These are phyloP conservation scores for Boletus edulis DNA, from an alignment of 768 basidiomycete genomes.

Conservation along the genomic window DNA sequence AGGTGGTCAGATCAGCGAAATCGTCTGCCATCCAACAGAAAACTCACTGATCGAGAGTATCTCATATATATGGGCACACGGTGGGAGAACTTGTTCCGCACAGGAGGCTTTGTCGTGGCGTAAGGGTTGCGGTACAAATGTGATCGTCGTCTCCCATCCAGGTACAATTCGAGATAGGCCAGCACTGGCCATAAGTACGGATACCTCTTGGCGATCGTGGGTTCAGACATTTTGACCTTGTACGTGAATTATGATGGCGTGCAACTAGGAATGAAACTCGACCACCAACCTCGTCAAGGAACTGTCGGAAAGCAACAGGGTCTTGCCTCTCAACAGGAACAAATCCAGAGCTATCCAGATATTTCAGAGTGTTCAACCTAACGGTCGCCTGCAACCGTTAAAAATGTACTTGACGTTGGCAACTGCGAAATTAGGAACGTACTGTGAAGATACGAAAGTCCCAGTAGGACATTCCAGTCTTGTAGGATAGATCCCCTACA, in stretches of 20 bases:
- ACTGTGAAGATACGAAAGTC: slow-evolving; percentile 6
- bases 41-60: slow-evolving; percentile 5
- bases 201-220: slow-evolving; percentile 12
- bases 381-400: neutral
- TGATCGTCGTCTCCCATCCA: neutral
- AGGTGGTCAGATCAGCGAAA: neutral
- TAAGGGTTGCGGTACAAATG: too few species aligned
- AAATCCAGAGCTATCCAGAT: neutral
- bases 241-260: neutral
- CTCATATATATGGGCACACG: slow-evolving; percentile 11
- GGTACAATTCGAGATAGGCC: slow-evolving; percentile 14
- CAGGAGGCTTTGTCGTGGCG: too few species aligned
- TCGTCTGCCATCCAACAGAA: neutral
- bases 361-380: neutral
- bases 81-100: too few species aligned
- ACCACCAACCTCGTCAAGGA: slow-evolving; percentile 15
- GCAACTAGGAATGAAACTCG: neutral
- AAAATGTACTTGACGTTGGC: neutral
- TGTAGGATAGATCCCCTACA: neutral
- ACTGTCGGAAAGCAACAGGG: neutral
- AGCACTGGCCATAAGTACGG: slow-evolving; percentile 13
- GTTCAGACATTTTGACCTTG: slow-evolving; percentile 14
- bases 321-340: slow-evolving; percentile 12
- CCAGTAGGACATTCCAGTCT: neutral
- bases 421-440: neutral